Evolutionary conservation across 2,329 filamentous ascomycete genomes (phyloP).

Genomic region (Paraphaeosphaeria minitans): DNA sequence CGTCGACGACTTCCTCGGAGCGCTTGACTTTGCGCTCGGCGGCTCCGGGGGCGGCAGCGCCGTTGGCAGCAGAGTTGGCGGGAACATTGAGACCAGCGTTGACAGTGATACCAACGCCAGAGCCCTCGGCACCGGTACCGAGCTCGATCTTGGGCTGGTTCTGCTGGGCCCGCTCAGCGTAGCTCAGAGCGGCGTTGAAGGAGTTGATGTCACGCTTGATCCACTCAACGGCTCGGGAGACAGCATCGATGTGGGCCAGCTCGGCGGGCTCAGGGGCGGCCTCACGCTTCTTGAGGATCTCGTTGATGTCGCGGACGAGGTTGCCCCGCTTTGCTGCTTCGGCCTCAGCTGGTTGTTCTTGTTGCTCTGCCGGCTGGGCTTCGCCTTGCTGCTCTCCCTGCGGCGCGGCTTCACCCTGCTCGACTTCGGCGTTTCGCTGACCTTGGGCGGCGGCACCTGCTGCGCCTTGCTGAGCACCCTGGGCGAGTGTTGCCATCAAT

Average conservation of each 20-base stretch:
- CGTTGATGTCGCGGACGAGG: constrained; percentile 34
- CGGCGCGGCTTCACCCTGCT: constrained; percentile 22
- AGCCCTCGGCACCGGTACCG: constrained; percentile 49
- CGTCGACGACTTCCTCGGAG: constrained; percentile 39
- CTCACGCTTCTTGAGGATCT: constrained; percentile 38
- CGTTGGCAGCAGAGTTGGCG: constrained; percentile 45
- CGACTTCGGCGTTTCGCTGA: constrained; percentile 19
- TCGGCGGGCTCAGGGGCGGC: constrained; percentile 23
- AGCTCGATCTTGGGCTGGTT: constrained; percentile 57
- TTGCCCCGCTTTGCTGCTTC: constrained; percentile 32
- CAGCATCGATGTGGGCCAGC: constrained; percentile 35
- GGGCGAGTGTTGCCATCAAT: constrained; percentile 53
- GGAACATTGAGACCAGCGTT: constrained; percentile 48
- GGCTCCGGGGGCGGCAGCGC: constrained; percentile 19
- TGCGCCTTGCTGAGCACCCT: constrained; percentile 38
- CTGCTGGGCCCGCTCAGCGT: constrained; percentile 53
- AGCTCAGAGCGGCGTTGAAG: constrained; percentile 56
- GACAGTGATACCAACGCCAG: constrained; percentile 48
- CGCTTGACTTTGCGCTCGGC: constrained; percentile 29
- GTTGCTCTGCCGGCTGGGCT: constrained; percentile 25
- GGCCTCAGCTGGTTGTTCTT: constrained; percentile 25
- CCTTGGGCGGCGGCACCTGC: constrained; percentile 23
- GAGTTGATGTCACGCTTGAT: constrained; percentile 56
- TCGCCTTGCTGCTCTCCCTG: constrained; percentile 20
- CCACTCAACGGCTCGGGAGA: constrained; percentile 42